Base-by-base conservation (phyloP, 2,329 filamentous ascomycete species). In the Aspergillus fumigatiaffinis region DNA sequence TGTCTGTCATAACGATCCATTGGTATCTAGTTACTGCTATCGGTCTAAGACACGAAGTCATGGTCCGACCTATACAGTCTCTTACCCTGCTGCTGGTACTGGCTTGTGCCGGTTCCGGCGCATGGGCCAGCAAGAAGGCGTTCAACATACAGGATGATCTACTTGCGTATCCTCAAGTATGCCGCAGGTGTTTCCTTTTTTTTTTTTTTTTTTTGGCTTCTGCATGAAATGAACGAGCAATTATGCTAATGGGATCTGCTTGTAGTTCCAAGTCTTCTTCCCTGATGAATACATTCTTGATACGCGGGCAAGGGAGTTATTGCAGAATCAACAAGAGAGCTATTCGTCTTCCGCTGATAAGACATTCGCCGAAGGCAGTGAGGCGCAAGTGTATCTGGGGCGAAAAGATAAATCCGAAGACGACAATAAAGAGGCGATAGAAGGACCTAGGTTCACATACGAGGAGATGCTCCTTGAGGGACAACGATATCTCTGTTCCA, bases 141-240 rank as follows among this genome's bases (percentile, higher is more conserved):
- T 96, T 96, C 78, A 96, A 88, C 76, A 89, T 96, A 56, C 87
- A 94, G 68, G 91, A 96, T 70, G 92, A 97, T 71, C 75, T 96
- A 52, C 82, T 96, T 56, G 91, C 91, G 20, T 91, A 89, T 75
- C 92, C 92, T 10, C 91, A 94, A 82, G 90, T 93, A 80, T 62
- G 79, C 51, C 29, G 42, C 14, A 17, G 12, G 5, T 32, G 29
- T 51, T 49, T 25, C 26, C 46, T 52, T 21, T 12, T 49, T 52
- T 20, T 5, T 49, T 17, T n/a, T 17, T 52, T 20, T 12, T n/a
- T n/a, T 48, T 52, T 23, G 10, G 51, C 17, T 23, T 17, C 28
- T 17, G 29, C 17, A 41, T 12, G 3, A 26, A 14, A 44, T 14
- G 3, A 52, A 9, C 20, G 17, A 12, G 5, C 29, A 17, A 23